Conservation (phyloP, 495 filamentous ascomycete genomes). For the Neurospora pannonica region DNA sequence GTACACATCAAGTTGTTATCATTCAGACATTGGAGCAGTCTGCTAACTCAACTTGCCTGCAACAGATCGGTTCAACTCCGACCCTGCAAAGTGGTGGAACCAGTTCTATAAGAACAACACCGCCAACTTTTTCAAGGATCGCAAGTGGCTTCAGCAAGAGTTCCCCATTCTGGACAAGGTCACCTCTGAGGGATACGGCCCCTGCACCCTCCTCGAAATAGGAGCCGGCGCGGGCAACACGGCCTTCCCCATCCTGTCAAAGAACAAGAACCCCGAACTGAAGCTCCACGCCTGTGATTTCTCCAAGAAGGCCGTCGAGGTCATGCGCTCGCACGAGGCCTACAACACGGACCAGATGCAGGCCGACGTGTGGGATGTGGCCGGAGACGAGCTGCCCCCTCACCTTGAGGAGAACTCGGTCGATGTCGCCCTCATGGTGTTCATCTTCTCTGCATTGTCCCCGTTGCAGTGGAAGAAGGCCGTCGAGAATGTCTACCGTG, state of each 20-base stretch:
- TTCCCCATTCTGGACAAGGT: slow-evolving; percentile 74
- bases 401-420: slow-evolving; percentile 65
- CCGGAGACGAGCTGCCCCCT: slow-evolving; percentile 60
- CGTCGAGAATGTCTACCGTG: slow-evolving; percentile 66
- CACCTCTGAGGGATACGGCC: slow-evolving; percentile 51
- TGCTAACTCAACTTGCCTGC: slow-evolving; percentile 20
- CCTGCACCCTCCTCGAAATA: slow-evolving; percentile 67
- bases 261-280: slow-evolving; percentile 71
- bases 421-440: slow-evolving; percentile 87
- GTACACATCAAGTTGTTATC: neutral
- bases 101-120: slow-evolving; percentile 93
- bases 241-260: slow-evolving; percentile 74
- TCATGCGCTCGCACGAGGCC: slow-evolving; percentile 64
- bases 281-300: slow-evolving; percentile 90
- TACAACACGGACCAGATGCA: slow-evolving; percentile 56
- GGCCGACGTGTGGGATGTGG: slow-evolving; percentile 89
- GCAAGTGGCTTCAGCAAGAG: slow-evolving; percentile 93
- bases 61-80: slow-evolving; percentile 66
- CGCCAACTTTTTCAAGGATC: slow-evolving; percentile 95
- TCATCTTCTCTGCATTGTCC: slow-evolving; percentile 88
- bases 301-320: slow-evolving; percentile 77
- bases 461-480: slow-evolving; percentile 78
- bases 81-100: slow-evolving; percentile 95
- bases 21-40: slow-evolving; percentile 1
- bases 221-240: slow-evolving; percentile 96